A percentile compares a stretch with the other conserved stretches of the same genome.
phyloP scores from a whole-genome alignment of 2,329 filamentous ascomycete genomes.

The Fusarium sublunatum region DNA sequence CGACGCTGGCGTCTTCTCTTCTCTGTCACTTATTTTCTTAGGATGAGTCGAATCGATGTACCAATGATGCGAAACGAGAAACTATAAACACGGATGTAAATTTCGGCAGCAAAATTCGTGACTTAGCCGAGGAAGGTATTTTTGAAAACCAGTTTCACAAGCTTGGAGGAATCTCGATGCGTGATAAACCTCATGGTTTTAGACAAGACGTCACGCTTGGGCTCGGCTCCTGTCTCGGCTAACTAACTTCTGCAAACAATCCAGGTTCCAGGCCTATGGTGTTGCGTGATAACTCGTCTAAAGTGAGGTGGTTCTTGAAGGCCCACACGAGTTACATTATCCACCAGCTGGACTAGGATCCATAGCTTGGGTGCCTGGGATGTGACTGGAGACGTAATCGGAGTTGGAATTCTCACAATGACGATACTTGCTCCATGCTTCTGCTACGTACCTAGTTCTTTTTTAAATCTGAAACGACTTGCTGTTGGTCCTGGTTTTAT shows the following conservation, averaged over 20 bases:
- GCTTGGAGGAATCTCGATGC: constrained; percentile 24
- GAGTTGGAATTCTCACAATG: constrained; percentile 24
- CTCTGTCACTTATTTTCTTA: constrained; percentile 11
- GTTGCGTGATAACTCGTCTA: constrained; percentile 29
- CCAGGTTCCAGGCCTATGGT: constrained; percentile 5
- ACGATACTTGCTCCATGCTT: constrained; percentile 1
- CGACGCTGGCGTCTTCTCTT: constrained; percentile 13
- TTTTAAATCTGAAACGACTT: constrained; percentile 1
- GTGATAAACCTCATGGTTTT: constrained; percentile 5
- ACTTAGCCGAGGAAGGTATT: constrained; percentile 40
- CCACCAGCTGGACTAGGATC: constrained; percentile 3
- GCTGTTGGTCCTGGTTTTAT: constrained; percentile 8
- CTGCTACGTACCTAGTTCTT: neutral
- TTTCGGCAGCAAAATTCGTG: constrained; percentile 11
- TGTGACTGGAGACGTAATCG: constrained; percentile 38
- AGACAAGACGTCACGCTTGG: constrained; percentile 14
- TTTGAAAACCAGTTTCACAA: constrained; percentile 29
- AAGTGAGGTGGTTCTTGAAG: constrained; percentile 23
- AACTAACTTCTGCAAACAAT: constrained; percentile 22
- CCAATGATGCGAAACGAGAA: constrained; percentile 11
- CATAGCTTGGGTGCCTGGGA: constrained; percentile 34
- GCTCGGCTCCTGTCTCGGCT: constrained; percentile 27
- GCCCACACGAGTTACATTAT: constrained; percentile 28
- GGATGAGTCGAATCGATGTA: constrained; percentile 6
- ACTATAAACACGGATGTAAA: constrained; percentile 17